Conservation (phyloP, 1,284 basidiomycete genomes). For the Microbotryum lychnidis-dioicae region DNA sequence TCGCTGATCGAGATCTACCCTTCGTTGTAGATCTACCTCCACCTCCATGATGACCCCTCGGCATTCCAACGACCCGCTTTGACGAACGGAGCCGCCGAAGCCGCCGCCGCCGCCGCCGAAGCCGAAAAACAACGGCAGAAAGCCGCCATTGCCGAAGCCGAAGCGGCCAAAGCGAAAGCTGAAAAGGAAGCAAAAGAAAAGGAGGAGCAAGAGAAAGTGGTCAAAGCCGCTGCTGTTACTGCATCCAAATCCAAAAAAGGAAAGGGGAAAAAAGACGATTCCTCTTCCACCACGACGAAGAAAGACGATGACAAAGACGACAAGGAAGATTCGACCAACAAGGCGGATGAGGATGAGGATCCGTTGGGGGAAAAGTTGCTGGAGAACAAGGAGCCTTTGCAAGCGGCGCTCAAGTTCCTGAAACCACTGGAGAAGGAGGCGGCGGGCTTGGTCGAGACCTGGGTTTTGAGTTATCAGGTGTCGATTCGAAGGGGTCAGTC, state of each 20-base stretch:
- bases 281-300: not conserved
- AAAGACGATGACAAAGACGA: not conserved
- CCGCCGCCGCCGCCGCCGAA: not conserved
- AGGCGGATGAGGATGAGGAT: constrained; percentile 74
- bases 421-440: constrained; percentile 56
- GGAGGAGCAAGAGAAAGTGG: constrained; percentile 57
- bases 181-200: constrained; percentile 4
- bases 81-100: constrained; percentile 31
- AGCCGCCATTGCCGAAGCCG: not conserved
- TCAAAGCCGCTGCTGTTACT: constrained; percentile 57
- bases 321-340: constrained; percentile 43
- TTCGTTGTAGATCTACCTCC: constrained; percentile 57
- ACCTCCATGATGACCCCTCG: constrained; percentile 62
- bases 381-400: constrained; percentile 58
- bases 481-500: constrained; percentile 59
- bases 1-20: not conserved
- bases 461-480: constrained; percentile 72
- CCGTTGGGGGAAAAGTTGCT: constrained; percentile 69
- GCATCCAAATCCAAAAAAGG: constrained; percentile 86
- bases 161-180: constrained; percentile 12
- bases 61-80: not conserved
- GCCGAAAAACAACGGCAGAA: constrained; percentile 5
- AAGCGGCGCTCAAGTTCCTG: constrained; percentile 65
- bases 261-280: constrained; percentile 56
- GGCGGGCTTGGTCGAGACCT: constrained; percentile 56